Evolutionary conservation across 805 yeast genomes (phyloP), one percentile per base, ranked within the genome.

Genomic region (Hanseniaspora mollemarum): DNA sequence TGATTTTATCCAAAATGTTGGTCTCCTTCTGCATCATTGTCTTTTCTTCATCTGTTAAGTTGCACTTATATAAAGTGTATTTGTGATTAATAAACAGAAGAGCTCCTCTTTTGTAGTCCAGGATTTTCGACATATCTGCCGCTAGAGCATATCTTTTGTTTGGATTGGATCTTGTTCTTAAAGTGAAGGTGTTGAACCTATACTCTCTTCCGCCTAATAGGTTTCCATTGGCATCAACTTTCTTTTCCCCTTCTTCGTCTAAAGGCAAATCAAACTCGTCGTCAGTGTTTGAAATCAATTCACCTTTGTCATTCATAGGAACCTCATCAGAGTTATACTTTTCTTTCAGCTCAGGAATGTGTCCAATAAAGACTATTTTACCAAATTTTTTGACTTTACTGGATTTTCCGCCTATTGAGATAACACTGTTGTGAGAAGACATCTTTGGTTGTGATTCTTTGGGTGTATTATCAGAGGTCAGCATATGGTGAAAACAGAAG

Each of bases 121-220:
- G 87, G 60, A 90, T 79, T 58, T 97, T 76, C 1, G 98, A 96
- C 2, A 96, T 95, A 62, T 92, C 98, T 0, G 97, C 88, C 2
- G 95, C 81, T 43, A 92, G 76, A 95, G 90, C 88, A 65, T 78
- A 92, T 53, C 80, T 71, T 56, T 80, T 73, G 19, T 78, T 76
- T 8, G 95, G 96, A 13, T 43, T 38, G 15, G 51, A 77, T 45
- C 50, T 44, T 6, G 43, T 33, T 71, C 4, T 78, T 80, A 38
- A 69, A 61, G 43, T 40, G 64, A 84, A 84, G 0, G 83, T 75
- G 54, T 81, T 75, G 51, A 81, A 78, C 53, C 88, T 72, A 68
- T 76, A 90, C 59, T 77, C 76, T 56, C 96, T 75, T 16, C 78
- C 88, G 13, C 16, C 22, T 40, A 65, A 62, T 53, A 90, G 69